Evolutionary conservation across 192 early-diverging fungal species (phyloP).

Genomic region (Podochytrium sp.): DNA sequence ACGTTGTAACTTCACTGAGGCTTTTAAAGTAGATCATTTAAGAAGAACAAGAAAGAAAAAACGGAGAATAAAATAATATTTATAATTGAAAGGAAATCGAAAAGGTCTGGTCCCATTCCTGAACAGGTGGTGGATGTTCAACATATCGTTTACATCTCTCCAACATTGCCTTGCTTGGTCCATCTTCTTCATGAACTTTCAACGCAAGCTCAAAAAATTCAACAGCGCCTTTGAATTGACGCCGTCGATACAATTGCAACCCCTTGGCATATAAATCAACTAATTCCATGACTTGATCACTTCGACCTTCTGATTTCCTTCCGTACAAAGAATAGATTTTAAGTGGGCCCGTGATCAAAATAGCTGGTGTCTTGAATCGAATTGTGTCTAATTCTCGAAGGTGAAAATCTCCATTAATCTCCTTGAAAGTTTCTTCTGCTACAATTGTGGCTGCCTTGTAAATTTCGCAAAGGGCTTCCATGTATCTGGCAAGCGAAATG

Average conservation of each 20-base stretch:
- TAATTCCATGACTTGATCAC: conserved; percentile 2
- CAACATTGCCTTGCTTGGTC: conserved; percentile 26
- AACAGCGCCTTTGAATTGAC: conserved; percentile 22
- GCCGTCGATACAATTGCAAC: conserved; percentile 6
- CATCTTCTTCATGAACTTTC: conserved; percentile 11
- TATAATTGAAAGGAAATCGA: neutral
- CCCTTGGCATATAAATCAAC: conserved; percentile 26
- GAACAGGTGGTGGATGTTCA: conserved; percentile 5
- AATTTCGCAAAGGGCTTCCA: conserved; percentile 2
- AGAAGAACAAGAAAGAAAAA: neutral
- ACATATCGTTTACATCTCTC: conserved; percentile 5
- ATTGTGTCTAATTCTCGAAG: conserved; percentile 20
- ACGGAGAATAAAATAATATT: neutral
- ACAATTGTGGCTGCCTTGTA: conserved; percentile 12
- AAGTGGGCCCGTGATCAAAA: neutral
- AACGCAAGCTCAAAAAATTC: conserved; percentile 26
- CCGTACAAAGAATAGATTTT: conserved; percentile 18
- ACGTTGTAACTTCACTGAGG: no score
- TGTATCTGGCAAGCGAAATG: conserved; percentile 3
- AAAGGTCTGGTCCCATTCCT: conserved; percentile 18
- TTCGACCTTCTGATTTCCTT: neutral
- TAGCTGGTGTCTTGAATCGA: neutral
- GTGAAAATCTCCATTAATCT: conserved; percentile 10
- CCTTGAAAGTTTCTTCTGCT: conserved; percentile 2
- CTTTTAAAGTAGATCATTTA: neutral